Percentiles rank a stretch among this genome's conserved stretches.
These are phyloP conservation scores for Termitomyces bulborhizus DNA, from an alignment of 768 basidiomycete genomes.

Conservation along the genomic window DNA sequence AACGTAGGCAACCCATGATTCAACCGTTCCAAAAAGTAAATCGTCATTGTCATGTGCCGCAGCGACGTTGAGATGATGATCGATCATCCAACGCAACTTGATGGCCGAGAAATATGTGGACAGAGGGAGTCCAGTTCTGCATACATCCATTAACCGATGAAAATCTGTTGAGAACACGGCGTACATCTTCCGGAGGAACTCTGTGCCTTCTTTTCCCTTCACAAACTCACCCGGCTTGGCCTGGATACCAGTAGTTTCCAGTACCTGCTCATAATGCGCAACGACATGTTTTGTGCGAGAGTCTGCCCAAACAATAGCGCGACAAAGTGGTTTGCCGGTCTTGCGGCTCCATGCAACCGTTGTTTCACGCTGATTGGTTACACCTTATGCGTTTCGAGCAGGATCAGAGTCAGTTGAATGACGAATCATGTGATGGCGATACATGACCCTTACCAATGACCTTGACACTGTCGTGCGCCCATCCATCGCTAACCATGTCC, in stretches of 20 bases:
- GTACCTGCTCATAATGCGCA: constrained; percentile 68
- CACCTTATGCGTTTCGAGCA: constrained; percentile 38
- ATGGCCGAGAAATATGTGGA: constrained; percentile 98
- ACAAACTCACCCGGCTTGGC: constrained; percentile 57
- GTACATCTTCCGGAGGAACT: constrained; percentile 63
- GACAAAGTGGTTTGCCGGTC: constrained; percentile 85
- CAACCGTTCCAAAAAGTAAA: constrained; percentile 90
- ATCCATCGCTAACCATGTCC: constrained; percentile 69
- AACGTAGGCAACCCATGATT: constrained; percentile 94
- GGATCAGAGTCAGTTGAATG: not conserved
- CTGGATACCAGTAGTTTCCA: constrained; percentile 71
- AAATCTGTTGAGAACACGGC: constrained; percentile 19
- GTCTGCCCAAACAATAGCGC: constrained; percentile 95
- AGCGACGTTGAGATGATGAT: constrained; percentile 70
- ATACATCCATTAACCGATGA: not conserved
- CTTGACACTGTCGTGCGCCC: constrained; percentile 77
- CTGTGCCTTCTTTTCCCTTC: constrained; percentile 64
- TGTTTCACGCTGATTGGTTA: constrained; percentile 98
- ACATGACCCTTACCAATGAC: constrained; percentile 65
- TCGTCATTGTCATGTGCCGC: constrained; percentile 77
- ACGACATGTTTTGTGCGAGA: constrained; percentile 86
- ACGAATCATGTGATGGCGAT: constrained; percentile 13
- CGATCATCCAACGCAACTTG: constrained; percentile 96
- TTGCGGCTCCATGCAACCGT: constrained; percentile 87
- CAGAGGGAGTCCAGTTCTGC: constrained; percentile 85